Base-by-base conservation (phyloP, 768 basidiomycete species). In the Lactarius hatsudake region DNA sequence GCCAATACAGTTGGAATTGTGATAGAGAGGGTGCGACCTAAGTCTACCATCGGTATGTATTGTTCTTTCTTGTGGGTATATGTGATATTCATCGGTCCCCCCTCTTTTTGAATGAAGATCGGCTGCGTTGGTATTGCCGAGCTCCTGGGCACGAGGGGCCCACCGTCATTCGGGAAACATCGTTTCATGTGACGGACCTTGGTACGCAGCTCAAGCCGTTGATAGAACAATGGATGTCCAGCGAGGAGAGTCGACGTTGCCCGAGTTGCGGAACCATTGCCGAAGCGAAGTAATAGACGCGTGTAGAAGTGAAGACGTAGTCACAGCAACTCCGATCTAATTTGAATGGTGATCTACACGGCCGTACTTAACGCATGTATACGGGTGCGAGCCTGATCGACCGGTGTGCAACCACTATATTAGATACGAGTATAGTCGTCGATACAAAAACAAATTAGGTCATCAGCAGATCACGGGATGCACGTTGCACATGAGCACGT, bases 191-290 rank as follows among this genome's bases (percentile, higher is more conserved):
- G 69, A 89, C 87, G 0, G 94, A 98, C 73, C 84, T 98, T 34
- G 96, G 95, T 53, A 91, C 90, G 15, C 96, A 98, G 78, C 81
- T 98, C 62, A 96, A 96, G 78, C 92, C 94, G 0, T 83, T 94
- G 58, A 97, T 98, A 66, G 82, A 94, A 72, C 79, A 83, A 28
- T 97, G 95, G 94, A 90, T 91, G 82, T 74, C 76, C 18, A 79
- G 85, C 69, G 84, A 84, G 65, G 81, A 82, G 32, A 75, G 88
- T 65, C 82, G 96, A 55, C 87, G 78, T 62, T 98, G 96, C 75
- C 76, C 79, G 23, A 79, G 79, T 55, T 98, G 96, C 74, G 92
- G 92, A 3, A 74, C 76, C 18, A 76, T 87, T 4, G 88, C 88
- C 0, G 79, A 80, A 54, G 78, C 86, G 0, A 90, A 86, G 78